Conservation (phyloP, 1,139 yeast species). For the Groenewaldozyma sp. region DNA sequence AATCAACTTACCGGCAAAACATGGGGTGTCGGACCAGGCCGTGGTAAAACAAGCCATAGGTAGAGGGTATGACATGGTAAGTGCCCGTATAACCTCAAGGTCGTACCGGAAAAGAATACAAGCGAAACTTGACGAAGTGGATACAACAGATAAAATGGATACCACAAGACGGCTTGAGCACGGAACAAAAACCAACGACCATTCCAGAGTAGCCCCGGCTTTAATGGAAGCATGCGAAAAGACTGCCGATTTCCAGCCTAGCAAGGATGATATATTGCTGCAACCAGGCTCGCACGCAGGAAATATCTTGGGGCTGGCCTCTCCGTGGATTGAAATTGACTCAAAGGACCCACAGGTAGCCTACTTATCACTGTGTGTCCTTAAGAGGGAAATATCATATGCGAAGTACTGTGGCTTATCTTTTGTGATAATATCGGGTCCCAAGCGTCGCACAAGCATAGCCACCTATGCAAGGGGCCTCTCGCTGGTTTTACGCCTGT, state of each 20-base stretch:
- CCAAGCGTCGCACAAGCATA: constrained; percentile 44
- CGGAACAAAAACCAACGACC: neutral
- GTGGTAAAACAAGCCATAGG: constrained; percentile 27
- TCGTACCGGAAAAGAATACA: constrained; percentile 25
- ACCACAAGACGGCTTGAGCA: neutral
- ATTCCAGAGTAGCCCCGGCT: neutral
- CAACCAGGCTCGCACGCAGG: constrained; percentile 32
- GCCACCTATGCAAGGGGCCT: constrained; percentile 41
- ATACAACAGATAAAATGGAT: neutral
- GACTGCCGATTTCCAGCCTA: neutral
- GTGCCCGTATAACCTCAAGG: constrained; percentile 29
- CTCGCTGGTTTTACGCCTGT: constrained; percentile 22
- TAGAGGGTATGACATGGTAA: constrained; percentile 31
- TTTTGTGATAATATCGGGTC: constrained; percentile 50
- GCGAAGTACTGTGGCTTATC: constrained; percentile 47
- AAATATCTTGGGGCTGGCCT: constrained; percentile 42
- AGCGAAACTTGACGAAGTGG: constrained; percentile 15
- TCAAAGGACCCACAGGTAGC: constrained; percentile 40
- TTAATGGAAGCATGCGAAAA: neutral
- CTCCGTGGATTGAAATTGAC: constrained; percentile 60
- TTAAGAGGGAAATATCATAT: constrained; percentile 47
- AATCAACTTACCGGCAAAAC: constrained; percentile 28
- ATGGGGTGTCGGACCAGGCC: constrained; percentile 23
- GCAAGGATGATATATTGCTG: constrained; percentile 22
- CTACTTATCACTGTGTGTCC: constrained; percentile 44